Conservation (phyloP, 768 basidiomycete genomes). For the Lyophyllum semitale region DNA sequence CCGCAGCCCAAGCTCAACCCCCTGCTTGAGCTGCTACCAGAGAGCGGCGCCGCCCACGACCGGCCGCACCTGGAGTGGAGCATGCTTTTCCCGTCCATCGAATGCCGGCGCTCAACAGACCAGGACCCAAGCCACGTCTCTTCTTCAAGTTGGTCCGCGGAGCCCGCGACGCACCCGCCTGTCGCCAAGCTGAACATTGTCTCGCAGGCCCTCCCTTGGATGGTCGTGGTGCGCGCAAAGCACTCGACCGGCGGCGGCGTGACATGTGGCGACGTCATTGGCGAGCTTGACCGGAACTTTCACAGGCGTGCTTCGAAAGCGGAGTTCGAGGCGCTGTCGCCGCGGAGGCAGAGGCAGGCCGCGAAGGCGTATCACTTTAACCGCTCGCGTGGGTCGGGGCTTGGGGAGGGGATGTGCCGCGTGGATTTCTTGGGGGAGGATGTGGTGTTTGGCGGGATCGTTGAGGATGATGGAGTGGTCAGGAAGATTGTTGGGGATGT, state of each 20-base stretch:
- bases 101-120: slow-evolving; percentile 63
- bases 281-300: slow-evolving; percentile 52
- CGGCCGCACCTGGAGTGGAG: slow-evolving; percentile 68
- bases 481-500: slow-evolving; percentile 45
- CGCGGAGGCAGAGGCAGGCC: slow-evolving; percentile 40
- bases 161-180: slow-evolving; percentile 69
- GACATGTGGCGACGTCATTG: slow-evolving; percentile 68
- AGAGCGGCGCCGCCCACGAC: slow-evolving; percentile 39
- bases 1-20: slow-evolving; percentile 59
- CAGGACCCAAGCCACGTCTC: slow-evolving; percentile 61
- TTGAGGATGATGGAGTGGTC: slow-evolving; percentile 43
- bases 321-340: slow-evolving; percentile 50
- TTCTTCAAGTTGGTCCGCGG: slow-evolving; percentile 69
- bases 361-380: slow-evolving; percentile 62
- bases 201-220: slow-evolving; percentile 57
- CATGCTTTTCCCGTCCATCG: slow-evolving; percentile 65
- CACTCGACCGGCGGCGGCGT: slow-evolving; percentile 51
- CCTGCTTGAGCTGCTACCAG: slow-evolving; percentile 48
- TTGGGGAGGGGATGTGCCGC: slow-evolving; percentile 63
- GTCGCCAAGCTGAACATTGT: slow-evolving; percentile 53
- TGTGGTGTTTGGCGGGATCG: slow-evolving; percentile 67
- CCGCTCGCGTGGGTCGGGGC: slow-evolving; percentile 54
- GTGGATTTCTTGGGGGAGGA: slow-evolving; percentile 65
- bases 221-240: slow-evolving; percentile 47
- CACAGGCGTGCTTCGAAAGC: slow-evolving; percentile 48